Evolutionary conservation across 352 stramenopile species (phyloP).

Genomic region (Phytophthora palmivora): DNA sequence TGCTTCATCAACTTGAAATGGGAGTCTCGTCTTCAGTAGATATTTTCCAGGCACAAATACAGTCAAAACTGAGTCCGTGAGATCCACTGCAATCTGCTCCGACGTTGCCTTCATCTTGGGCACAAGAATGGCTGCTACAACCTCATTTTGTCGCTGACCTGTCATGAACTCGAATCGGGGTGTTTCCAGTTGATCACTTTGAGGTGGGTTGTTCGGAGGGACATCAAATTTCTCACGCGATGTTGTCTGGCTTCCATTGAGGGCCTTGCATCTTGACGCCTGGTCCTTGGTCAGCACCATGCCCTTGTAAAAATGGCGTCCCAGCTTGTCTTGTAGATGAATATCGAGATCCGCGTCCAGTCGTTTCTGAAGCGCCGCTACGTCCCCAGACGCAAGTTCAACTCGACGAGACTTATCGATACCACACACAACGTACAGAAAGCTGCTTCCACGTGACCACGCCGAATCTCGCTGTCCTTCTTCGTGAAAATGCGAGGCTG

Average conservation of each 20-base stretch:
- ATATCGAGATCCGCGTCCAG: conserved; percentile 59
- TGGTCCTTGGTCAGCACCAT: conserved; percentile 77
- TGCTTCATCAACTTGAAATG: conserved; percentile 50
- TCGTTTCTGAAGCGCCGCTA: conserved; percentile 44
- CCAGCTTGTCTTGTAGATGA: conserved; percentile 59
- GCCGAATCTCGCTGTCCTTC: conserved; percentile 65
- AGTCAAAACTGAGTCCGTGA: conserved; percentile 53
- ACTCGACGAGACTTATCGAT: conserved; percentile 40
- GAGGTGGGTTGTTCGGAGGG: not conserved
- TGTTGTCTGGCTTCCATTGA: conserved; percentile 22
- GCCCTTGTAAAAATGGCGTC: conserved; percentile 65
- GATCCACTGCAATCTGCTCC: conserved; percentile 53
- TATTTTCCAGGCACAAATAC: conserved; percentile 67
- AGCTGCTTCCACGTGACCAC: conserved; percentile 78
- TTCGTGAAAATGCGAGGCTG: conserved; percentile 76
- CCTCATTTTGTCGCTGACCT: conserved; percentile 35
- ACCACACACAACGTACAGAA: conserved; percentile 67
- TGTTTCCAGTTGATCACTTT: conserved; percentile 30
- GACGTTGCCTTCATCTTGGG: conserved; percentile 43
- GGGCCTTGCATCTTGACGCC: conserved; percentile 55
- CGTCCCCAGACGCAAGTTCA: conserved; percentile 27
- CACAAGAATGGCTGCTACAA: conserved; percentile 53
- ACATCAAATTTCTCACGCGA: not conserved
- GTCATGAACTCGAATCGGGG: conserved; percentile 52
- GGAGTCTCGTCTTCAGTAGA: conserved; percentile 51